These are phyloP conservation scores for Xylariaceae sp. DNA, from an alignment of 2,329 filamentous ascomycete species.

Conservation along the genomic window DNA sequence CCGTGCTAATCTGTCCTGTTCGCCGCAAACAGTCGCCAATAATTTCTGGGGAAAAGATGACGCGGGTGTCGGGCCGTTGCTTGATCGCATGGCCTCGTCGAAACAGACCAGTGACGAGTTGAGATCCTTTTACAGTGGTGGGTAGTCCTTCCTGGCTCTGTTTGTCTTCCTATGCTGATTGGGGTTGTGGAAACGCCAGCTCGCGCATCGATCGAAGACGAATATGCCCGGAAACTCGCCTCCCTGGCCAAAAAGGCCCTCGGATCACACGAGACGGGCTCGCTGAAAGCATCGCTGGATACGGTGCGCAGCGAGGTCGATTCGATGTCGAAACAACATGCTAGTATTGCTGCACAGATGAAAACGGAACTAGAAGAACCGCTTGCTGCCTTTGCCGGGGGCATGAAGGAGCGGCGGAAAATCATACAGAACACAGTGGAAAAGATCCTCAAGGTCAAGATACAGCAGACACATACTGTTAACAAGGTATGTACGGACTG, in stretches of 20 bases:
- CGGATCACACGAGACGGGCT: conserved; percentile 81
- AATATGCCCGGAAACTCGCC: conserved; percentile 86
- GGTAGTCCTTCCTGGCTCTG: conserved; percentile 6
- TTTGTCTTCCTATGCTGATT: not conserved
- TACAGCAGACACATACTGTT: conserved; percentile 81
- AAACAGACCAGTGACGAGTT: conserved; percentile 95
- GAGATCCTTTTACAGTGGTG: conserved; percentile 82
- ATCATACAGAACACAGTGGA: conserved; percentile 93
- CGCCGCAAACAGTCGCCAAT: conserved; percentile 68
- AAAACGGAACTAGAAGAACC: conserved; percentile 94
- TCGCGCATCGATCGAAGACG: conserved; percentile 90
- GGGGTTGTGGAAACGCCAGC: conserved; percentile 43
- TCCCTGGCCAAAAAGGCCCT: conserved; percentile 82
- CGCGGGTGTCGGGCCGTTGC: conserved; percentile 83
- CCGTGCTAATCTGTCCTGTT: conserved; percentile 22
- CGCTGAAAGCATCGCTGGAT: conserved; percentile 78
- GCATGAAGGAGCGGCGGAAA: conserved; percentile 94
- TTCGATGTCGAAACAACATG: conserved; percentile 88
- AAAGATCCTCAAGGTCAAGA: conserved; percentile 87
- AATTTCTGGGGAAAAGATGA: conserved; percentile 99
- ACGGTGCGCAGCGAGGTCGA: conserved; percentile 85
- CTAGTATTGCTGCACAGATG: conserved; percentile 87
- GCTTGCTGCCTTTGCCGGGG: conserved; percentile 81
- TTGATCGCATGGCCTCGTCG: conserved; percentile 90
- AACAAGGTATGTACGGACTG: conserved; percentile 70